phyloP scores from a whole-genome alignment of 1,139 yeast species.

The Yamadazyma diospyri region DNA sequence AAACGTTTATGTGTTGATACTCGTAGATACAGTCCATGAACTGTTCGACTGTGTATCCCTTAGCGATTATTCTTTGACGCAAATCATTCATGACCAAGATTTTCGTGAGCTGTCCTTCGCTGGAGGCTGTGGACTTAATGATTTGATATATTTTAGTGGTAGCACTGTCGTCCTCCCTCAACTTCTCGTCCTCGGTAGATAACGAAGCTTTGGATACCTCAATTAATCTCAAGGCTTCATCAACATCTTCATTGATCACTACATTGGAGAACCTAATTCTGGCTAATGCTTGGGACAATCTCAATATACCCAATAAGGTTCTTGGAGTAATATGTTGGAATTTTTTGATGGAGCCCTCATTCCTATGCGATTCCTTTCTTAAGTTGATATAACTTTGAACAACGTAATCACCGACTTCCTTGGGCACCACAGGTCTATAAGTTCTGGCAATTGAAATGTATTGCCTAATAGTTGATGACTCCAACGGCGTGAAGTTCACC shows the following conservation, averaged over 20 bases:
- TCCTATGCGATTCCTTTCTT: conserved; percentile 84
- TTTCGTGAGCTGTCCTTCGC: conserved; percentile 35
- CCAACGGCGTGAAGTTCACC: conserved; percentile 71
- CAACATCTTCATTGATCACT: conserved; percentile 81
- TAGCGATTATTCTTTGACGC: conserved; percentile 68
- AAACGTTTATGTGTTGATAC: conserved; percentile 68
- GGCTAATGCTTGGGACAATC: conserved; percentile 94
- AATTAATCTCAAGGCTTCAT: conserved; percentile 86
- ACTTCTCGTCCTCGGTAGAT: conserved; percentile 47
- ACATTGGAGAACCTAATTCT: conserved; percentile 74
- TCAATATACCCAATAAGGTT: conserved; percentile 83
- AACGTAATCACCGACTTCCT: conserved; percentile 82
- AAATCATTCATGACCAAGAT: conserved; percentile 56
- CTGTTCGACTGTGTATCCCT: conserved; percentile 82
- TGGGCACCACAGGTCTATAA: conserved; percentile 83
- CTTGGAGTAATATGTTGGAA: conserved; percentile 93
- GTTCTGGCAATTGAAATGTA: conserved; percentile 84
- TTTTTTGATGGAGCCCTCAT: conserved; percentile 73
- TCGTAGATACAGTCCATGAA: conserved; percentile 72
- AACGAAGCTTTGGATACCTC: conserved; percentile 85
- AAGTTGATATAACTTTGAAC: conserved; percentile 83
- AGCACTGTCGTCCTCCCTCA: conserved; percentile 50
- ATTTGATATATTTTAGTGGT: conserved; percentile 61
- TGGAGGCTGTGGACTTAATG: conserved; percentile 49
- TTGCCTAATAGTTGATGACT: conserved; percentile 78